Evolutionary conservation across 306 rosid genomes (phyloP).

Genomic region (Bauhinia variegata): DNA sequence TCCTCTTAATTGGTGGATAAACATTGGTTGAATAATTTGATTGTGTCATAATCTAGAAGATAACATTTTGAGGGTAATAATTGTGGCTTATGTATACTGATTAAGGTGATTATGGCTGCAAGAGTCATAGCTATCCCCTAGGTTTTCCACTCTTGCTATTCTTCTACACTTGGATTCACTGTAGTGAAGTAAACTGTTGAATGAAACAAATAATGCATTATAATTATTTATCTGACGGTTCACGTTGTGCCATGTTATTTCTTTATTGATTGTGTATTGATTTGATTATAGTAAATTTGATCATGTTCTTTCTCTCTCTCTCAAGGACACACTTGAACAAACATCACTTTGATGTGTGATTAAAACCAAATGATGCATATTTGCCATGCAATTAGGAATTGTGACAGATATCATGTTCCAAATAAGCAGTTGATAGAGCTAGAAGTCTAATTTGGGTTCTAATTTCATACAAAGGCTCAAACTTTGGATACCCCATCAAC

Average conservation of each 20-base stretch:
- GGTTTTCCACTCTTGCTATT: slow-evolving; percentile 37
- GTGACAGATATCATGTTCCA: slow-evolving; percentile 12
- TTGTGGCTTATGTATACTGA: slow-evolving; percentile 30
- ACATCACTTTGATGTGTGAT: slow-evolving; percentile 33
- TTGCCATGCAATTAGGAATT: slow-evolving; percentile 36
- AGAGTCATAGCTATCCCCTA: slow-evolving; percentile 32
- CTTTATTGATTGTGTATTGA: too few species aligned
- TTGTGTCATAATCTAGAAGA: slow-evolving; percentile 44
- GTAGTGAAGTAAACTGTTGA: too few species aligned
- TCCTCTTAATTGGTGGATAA: too few species aligned
- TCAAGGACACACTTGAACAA: not conserved
- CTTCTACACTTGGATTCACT: too few species aligned
- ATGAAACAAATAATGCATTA: too few species aligned
- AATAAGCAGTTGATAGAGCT: not conserved
- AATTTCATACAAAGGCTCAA: slow-evolving; percentile 1
- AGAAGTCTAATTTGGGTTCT: slow-evolving; percentile 11
- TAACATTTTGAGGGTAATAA: slow-evolving; percentile 30
- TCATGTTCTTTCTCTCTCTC: not conserved
- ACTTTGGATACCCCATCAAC: not conserved
- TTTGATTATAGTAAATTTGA: too few species aligned
- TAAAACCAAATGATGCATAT: slow-evolving; percentile 24
- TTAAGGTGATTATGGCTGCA: slow-evolving; percentile 30
- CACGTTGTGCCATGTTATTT: too few species aligned
- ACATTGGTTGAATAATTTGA: slow-evolving; percentile 24
- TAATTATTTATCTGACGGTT: too few species aligned